Conservation (phyloP, 176 grass and related monocot genomes). For the Dendrocalamus sinicus region DNA sequence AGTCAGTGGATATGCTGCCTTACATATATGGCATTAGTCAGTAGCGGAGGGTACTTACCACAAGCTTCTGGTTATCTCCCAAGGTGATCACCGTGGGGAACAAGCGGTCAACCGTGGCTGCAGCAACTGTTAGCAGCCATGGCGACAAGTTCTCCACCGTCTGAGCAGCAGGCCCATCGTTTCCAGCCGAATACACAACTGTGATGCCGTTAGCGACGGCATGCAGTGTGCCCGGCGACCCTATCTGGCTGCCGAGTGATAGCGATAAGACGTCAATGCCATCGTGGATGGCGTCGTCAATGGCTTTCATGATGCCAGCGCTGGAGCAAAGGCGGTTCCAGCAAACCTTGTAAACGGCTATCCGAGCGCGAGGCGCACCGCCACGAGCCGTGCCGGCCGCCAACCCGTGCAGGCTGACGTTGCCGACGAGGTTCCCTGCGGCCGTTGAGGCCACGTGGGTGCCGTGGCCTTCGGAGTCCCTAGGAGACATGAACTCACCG, state of each 20-base stretch:
- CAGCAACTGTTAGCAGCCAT: conserved; percentile 47
- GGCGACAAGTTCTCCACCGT: too few relatives aligned
- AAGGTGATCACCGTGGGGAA: conserved; percentile 46
- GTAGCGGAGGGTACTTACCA: background rate
- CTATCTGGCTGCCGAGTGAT: too few relatives aligned
- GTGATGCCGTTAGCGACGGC: too few relatives aligned
- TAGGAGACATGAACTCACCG: background rate
- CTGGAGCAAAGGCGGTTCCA: background rate
- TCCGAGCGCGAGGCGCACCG: background rate
- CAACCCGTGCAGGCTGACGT: background rate
- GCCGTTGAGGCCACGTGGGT: conserved; percentile 43
- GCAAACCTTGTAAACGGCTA: conserved; percentile 38
- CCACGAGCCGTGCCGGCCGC: background rate
- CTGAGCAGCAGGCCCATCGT: too few relatives aligned
- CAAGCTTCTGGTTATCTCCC: background rate
- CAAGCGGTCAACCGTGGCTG: conserved; percentile 50
- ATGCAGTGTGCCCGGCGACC: too few relatives aligned
- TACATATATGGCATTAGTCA: too few relatives aligned
- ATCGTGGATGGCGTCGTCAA: conserved; percentile 36
- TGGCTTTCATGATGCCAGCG: background rate
- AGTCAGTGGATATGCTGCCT: too few relatives aligned
- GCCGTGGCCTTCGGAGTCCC: background rate
- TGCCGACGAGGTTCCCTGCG: background rate
- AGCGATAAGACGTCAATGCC: conserved; percentile 41
- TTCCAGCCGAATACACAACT: too few relatives aligned